A percentile compares a stretch with the other conserved stretches of the same genome.
Conservation (phyloP, 2,329 filamentous ascomycete genomes). For the Cladosporium colombiae region DNA sequence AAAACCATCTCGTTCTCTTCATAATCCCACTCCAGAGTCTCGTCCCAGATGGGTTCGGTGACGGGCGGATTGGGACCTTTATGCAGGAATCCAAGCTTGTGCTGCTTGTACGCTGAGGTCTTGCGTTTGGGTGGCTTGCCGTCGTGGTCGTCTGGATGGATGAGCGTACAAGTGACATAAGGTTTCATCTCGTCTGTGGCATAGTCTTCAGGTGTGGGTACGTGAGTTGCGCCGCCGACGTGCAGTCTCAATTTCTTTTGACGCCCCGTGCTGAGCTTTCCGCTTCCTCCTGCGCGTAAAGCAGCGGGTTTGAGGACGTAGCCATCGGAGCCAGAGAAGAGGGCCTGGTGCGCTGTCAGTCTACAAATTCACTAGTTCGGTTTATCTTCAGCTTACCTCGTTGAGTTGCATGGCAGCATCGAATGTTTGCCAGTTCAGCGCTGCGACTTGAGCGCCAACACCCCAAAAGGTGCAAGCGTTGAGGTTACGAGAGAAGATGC, state of each 20-base stretch:
- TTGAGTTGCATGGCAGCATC: conserved; percentile 67
- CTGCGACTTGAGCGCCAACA: conserved; percentile 67
- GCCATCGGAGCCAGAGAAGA: conserved; percentile 65
- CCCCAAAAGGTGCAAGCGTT: conserved; percentile 66
- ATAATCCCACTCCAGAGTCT: conserved; percentile 67
- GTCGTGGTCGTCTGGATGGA: conserved; percentile 57
- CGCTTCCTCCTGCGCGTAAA: conserved; percentile 58
- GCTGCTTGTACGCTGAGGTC: conserved; percentile 61
- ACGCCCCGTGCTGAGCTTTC: conserved; percentile 48
- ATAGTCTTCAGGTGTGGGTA: conserved; percentile 56
- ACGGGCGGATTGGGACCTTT: conserved; percentile 59
- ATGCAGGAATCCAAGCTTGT: conserved; percentile 60
- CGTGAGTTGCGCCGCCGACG: conserved; percentile 62
- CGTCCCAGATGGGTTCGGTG: conserved; percentile 66
- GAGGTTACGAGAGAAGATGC: conserved; percentile 67
- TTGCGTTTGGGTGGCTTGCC: conserved; percentile 60
- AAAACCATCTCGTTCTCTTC: conserved; percentile 68
- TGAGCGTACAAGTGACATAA: conserved; percentile 65
- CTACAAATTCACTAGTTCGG: too few relatives aligned
- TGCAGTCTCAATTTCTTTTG: conserved; percentile 59
- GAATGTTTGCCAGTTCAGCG: conserved; percentile 70
- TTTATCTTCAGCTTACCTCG: conserved; percentile 39
- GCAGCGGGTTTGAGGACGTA: conserved; percentile 66
- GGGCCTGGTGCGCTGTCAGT: conserved; percentile 40
- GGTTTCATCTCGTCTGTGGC: conserved; percentile 59